phyloP scores from a whole-genome alignment of 2,329 filamentous ascomycete genomes.

The Metarhizium anisopliae region DNA sequence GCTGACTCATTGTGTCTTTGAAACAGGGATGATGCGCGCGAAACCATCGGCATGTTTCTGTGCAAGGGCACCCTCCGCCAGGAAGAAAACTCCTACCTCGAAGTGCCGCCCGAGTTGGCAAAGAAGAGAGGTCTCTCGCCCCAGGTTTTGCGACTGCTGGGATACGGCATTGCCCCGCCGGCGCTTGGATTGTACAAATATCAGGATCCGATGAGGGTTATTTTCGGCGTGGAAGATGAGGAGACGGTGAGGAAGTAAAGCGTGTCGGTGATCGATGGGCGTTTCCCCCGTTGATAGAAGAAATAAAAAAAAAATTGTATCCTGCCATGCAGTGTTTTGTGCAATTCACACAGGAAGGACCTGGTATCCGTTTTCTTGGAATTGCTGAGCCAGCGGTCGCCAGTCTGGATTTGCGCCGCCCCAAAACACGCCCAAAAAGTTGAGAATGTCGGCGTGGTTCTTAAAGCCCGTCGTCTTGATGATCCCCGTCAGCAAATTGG shows the following conservation, averaged over 20 bases:
- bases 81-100: conserved; percentile 25
- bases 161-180: conserved; percentile 24
- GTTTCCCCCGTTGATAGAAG: no score
- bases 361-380: conserved; percentile 14
- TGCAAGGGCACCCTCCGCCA: conserved; percentile 24
- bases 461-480: conserved; percentile 14
- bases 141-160: conserved; percentile 21
- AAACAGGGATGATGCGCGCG: conserved; percentile 16
- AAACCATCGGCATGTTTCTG: conserved; percentile 25
- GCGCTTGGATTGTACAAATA: conserved; percentile 26
- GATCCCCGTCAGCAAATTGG: conserved; percentile 9
- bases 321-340: no score
- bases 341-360: conserved; percentile 12
- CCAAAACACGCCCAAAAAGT: conserved; percentile 18
- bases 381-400: conserved; percentile 14
- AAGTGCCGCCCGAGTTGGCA: conserved; percentile 19
- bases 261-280: background rate
- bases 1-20: no score
- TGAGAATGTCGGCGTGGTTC: conserved; percentile 14
- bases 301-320: no score
- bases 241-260: conserved; percentile 16
- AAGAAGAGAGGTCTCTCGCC: conserved; percentile 20
- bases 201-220: conserved; percentile 26
- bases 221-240: conserved; percentile 27
- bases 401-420: conserved; percentile 15